Conservation (phyloP, 345 rosid species). For the Citrus sinensis region DVS_A1.0 CM039166.1:24040001-24040500, state of each 20-base stretch:
- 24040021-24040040: conserved; percentile 99
- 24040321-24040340: not conserved
- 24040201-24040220: conserved; percentile 84
- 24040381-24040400: not conserved
- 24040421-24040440: conserved; percentile 91
- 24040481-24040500: conserved; percentile 94
- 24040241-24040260: conserved; percentile 68
- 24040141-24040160: not conserved
- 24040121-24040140: conserved; percentile 3
- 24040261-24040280: conserved; percentile 88
- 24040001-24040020: conserved; percentile 52
- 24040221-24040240: conserved; percentile 89
- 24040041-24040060: conserved; percentile 91
- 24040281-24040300: conserved; percentile 28
- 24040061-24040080: conserved; percentile 53
- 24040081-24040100: conserved; percentile 89
- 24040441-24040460: conserved; percentile 81
- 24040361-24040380: not conserved
- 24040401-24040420: conserved; percentile 43
- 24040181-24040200: not conserved
- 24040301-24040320: not conserved
- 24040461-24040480: conserved; percentile 71
- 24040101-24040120: conserved; percentile 23
- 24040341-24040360: not conserved
- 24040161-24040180: not conserved